Conservation (phyloP, 805 yeast genomes). For the Starmerella stellata region DNA sequence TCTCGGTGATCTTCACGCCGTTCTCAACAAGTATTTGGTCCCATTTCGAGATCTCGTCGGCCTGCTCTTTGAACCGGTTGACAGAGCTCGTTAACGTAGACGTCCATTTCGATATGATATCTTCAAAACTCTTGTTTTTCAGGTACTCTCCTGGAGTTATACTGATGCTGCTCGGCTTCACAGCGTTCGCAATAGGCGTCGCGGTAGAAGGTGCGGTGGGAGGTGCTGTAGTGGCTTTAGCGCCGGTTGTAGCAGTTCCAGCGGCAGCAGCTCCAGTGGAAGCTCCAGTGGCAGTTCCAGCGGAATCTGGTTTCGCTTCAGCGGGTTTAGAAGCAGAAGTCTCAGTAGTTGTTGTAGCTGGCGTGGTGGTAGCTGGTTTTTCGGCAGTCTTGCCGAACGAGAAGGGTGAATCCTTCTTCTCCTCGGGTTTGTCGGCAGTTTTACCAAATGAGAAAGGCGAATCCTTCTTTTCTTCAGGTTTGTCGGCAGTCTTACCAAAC, state of each 20-base stretch:
- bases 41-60: constrained; percentile 65
- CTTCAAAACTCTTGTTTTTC: constrained; percentile 83
- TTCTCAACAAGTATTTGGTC: constrained; percentile 68
- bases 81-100: constrained; percentile 60
- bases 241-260: not conserved
- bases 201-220: constrained; percentile 7
- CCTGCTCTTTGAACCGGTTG: constrained; percentile 53
- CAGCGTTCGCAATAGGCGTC: constrained; percentile 22
- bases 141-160: constrained; percentile 35
- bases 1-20: constrained; percentile 63
- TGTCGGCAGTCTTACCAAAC: constrained; percentile 1
- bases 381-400: not conserved
- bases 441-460: constrained; percentile 17
- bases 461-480: constrained; percentile 9
- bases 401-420: constrained; percentile 2
- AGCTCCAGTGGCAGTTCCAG: not conserved
- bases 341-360: constrained; percentile 11
- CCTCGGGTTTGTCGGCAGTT: constrained; percentile 6
- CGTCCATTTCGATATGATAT: constrained; percentile 84
- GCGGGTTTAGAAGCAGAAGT: not conserved
- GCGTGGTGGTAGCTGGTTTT: constrained; percentile 7
- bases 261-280: not conserved
- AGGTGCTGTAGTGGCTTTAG: not conserved
- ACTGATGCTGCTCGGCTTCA: not conserved
- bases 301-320: not conserved